Conservation (phyloP, 106 monocot genomes). For the Acanthochlamys bracteata region DNA sequence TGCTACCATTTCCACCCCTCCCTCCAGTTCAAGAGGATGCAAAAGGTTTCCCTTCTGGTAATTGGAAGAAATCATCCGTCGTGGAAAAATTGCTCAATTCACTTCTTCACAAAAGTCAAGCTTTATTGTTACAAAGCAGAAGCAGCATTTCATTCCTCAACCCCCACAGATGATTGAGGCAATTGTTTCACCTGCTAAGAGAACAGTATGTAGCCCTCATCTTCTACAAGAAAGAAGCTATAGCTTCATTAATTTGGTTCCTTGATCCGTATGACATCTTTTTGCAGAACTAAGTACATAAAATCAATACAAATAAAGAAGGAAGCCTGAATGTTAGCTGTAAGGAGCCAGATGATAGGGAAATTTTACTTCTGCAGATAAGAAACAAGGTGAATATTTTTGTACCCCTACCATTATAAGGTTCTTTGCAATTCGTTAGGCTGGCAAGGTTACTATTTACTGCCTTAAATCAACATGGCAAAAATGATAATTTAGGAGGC, state of each 20-base stretch:
- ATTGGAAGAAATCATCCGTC: slow-evolving; percentile 10
- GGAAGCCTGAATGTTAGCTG: slow-evolving; percentile 6
- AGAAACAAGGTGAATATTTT: slow-evolving; percentile 49
- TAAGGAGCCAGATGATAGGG: slow-evolving; percentile 37
- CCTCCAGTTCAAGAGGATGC: slow-evolving; percentile 75
- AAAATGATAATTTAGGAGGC: no score
- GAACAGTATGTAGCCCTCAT: slow-evolving; percentile 12
- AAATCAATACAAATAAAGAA: slow-evolving; percentile 17
- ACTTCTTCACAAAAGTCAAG: slow-evolving; percentile 3
- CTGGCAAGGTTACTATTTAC: neutral
- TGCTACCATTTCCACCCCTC: slow-evolving; percentile 75
- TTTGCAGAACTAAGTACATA: slow-evolving; percentile 22
- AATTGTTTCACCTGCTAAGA: slow-evolving; percentile 1
- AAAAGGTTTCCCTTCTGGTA: slow-evolving; percentile 8
- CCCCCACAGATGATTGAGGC: slow-evolving; percentile 1
- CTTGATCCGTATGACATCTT: neutral
- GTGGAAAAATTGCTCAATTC: slow-evolving; percentile 9
- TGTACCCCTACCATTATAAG: neutral
- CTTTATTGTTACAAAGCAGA: neutral
- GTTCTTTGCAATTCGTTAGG: neutral
- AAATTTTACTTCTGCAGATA: slow-evolving; percentile 60
- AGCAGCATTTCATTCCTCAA: slow-evolving; percentile 5
- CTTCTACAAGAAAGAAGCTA: neutral
- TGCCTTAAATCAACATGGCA: no score
- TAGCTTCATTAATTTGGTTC: neutral